Percentiles rank a stretch among this genome's conserved stretches.
Evolutionary conservation across 2,329 filamentous ascomycete genomes (phyloP).

Genomic region (Fusarium sp.): DNA sequence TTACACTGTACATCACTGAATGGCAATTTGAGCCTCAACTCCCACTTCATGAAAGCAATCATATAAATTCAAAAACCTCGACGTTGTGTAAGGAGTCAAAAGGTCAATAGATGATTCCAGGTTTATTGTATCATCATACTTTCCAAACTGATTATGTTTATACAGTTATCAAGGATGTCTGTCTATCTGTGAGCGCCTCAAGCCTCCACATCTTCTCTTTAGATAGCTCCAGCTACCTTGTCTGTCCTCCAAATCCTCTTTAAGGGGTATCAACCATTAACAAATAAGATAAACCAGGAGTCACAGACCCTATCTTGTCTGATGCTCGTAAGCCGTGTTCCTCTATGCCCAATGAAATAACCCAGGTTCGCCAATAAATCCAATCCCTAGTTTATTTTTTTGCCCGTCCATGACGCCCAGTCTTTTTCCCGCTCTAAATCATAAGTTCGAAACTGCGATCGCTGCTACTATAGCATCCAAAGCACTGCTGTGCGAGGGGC

Average conservation of each 20-base stretch:
- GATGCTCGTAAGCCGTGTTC: conserved; percentile 13
- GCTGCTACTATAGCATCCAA: conserved; percentile 75
- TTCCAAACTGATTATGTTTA: conserved; percentile 12
- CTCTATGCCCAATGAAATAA: conserved; percentile 22
- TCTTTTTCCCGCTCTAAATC: not conserved
- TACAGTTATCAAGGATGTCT: conserved; percentile 8
- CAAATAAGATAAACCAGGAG: conserved; percentile 29
- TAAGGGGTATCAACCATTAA: conserved; percentile 41
- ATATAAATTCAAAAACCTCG: not conserved
- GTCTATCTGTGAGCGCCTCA: not conserved
- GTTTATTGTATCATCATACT: not conserved
- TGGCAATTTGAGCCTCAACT: not conserved
- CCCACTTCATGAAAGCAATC: not conserved
- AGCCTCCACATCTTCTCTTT: conserved; percentile 5
- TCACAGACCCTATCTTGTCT: conserved; percentile 14
- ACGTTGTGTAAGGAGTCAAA: not conserved
- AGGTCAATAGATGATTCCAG: not conserved
- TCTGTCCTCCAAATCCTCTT: conserved; percentile 21
- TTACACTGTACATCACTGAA: not conserved
- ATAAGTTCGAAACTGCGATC: conserved; percentile 48
- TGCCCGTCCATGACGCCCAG: conserved; percentile 12
- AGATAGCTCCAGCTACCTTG: conserved; percentile 5
- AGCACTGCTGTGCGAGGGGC: conserved; percentile 70
- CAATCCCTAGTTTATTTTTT: conserved; percentile 11
- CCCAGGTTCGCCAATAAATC: conserved; percentile 30